Conservation (phyloP, 495 filamentous ascomycete species). For the Hypoxylon rickii region DNA sequence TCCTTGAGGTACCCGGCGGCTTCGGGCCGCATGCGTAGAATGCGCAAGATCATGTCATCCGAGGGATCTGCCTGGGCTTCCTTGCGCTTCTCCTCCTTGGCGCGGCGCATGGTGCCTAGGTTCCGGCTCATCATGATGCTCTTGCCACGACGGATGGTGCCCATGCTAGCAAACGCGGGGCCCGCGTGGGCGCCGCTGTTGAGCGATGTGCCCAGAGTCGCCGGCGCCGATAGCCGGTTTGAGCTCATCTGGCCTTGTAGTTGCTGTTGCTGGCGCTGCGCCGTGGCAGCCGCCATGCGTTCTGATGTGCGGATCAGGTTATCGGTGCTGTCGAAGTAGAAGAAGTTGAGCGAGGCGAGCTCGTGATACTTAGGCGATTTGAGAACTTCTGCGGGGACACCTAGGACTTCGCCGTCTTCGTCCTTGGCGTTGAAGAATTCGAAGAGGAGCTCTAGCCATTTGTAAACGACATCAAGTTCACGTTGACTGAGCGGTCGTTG, state of each 20-base stretch:
- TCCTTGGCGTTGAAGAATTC: conserved; percentile 95
- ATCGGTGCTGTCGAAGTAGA: conserved; percentile 94
- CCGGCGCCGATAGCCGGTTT: conserved; percentile 76
- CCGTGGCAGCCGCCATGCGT: conserved; percentile 88
- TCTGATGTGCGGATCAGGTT: conserved; percentile 91
- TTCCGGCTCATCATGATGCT: conserved; percentile 95
- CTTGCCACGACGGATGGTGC: conserved; percentile 80
- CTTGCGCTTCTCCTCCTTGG: conserved; percentile 92
- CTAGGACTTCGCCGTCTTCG: conserved; percentile 83
- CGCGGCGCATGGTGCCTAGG: conserved; percentile 91
- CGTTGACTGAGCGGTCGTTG: conserved; percentile 86
- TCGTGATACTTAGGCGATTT: conserved; percentile 99
- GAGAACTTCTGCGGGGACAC: conserved; percentile 87
- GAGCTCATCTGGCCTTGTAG: conserved; percentile 42
- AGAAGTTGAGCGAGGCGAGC: conserved; percentile 93
- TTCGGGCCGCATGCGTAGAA: conserved; percentile 94
- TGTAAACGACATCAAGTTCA: conserved; percentile 93
- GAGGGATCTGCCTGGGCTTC: conserved; percentile 96
- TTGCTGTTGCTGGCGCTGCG: conserved; percentile 73
- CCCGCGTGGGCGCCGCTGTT: conserved; percentile 49
- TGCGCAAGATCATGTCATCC: conserved; percentile 97
- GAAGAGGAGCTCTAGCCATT: conserved; percentile 90
- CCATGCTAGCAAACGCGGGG: conserved; percentile 67
- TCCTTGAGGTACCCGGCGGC: conserved; percentile 89
- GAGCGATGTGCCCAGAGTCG: conserved; percentile 52